These are phyloP conservation scores for Tuctoria greenei DNA, from an alignment of 176 grass and related monocot genomes.

Conservation along the genomic window DNA sequence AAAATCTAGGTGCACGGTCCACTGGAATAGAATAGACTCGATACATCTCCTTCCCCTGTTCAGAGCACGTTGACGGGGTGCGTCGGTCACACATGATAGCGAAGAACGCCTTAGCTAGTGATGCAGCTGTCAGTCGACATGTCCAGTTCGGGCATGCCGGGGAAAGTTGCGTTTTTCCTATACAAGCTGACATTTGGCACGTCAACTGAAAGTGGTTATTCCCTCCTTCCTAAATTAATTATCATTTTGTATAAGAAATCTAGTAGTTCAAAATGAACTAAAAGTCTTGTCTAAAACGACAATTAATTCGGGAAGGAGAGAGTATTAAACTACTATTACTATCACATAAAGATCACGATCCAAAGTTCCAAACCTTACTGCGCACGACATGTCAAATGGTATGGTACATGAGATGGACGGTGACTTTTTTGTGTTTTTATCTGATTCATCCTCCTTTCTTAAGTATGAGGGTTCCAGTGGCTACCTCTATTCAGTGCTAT, in stretches of 20 bases:
- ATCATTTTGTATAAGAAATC: too few relatives aligned
- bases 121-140: constrained; percentile 9
- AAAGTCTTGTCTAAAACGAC: too few relatives aligned
- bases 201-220: constrained; percentile 31
- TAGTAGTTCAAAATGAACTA: too few relatives aligned
- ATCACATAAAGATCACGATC: not conserved
- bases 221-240: too few relatives aligned
- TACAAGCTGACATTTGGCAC: constrained; percentile 10
- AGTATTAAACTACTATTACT: not conserved
- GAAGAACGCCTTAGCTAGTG: not conserved
- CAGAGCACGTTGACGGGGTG: not conserved
- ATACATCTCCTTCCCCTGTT: not conserved
- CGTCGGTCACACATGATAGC: not conserved
- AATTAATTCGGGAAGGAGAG: too few relatives aligned
- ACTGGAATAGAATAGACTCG: too few relatives aligned
- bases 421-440: not conserved
- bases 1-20: not conserved
- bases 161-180: not conserved
- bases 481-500: not conserved
- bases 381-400: not conserved
- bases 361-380: not conserved
- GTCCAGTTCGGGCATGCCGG: not conserved
- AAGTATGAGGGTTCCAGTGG: not conserved
- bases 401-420: not conserved
- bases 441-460: not conserved